These are phyloP conservation scores for Xylariomycetidae sp. DNA, from an alignment of 2,329 filamentous ascomycete genomes.

Conservation along the genomic window DNA sequence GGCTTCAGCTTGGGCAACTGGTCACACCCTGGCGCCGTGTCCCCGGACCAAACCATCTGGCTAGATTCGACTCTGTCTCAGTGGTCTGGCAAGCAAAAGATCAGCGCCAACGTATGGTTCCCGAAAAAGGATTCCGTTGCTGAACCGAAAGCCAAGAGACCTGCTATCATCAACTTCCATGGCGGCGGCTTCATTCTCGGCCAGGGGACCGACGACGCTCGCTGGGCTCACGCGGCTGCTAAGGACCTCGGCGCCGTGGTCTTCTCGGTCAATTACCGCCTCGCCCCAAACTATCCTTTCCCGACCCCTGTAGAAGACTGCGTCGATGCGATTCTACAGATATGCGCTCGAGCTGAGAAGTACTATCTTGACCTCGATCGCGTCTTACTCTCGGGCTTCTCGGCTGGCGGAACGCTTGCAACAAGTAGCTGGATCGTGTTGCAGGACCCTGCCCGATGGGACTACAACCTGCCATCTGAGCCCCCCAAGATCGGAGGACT, in stretches of 20 bases:
- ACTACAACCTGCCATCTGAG: slow-evolving; percentile 16
- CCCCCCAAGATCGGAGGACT: slow-evolving; percentile 47
- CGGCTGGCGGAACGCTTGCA: slow-evolving; percentile 51
- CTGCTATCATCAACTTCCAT: slow-evolving; percentile 59
- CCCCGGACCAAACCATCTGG: slow-evolving; percentile 17
- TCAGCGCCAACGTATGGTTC: slow-evolving; percentile 20
- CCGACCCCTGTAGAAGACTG: slow-evolving; percentile 60
- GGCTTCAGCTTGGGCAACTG: slow-evolving; percentile 18
- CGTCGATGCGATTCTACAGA: slow-evolving; percentile 55
- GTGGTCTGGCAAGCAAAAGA: slow-evolving; percentile 15
- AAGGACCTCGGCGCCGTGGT: slow-evolving; percentile 49
- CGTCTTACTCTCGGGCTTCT: slow-evolving; percentile 57
- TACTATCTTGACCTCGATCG: slow-evolving; percentile 50
- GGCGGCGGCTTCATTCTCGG: slow-evolving; percentile 62
- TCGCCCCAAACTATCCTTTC: slow-evolving; percentile 58
- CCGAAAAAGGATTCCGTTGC: not conserved
- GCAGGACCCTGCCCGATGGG: slow-evolving; percentile 17
- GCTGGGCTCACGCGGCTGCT: slow-evolving; percentile 50
- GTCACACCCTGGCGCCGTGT: slow-evolving; percentile 5
- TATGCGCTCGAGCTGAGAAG: slow-evolving; percentile 47
- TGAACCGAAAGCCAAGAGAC: slow-evolving; percentile 16
- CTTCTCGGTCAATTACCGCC: slow-evolving; percentile 60
- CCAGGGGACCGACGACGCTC: slow-evolving; percentile 54
- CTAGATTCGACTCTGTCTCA: slow-evolving; percentile 20
- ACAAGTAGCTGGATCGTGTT: slow-evolving; percentile 31